Evolutionary conservation across 2,329 filamentous ascomycete genomes (phyloP).

Genomic region (Emericellopsis atlantica): DNA sequence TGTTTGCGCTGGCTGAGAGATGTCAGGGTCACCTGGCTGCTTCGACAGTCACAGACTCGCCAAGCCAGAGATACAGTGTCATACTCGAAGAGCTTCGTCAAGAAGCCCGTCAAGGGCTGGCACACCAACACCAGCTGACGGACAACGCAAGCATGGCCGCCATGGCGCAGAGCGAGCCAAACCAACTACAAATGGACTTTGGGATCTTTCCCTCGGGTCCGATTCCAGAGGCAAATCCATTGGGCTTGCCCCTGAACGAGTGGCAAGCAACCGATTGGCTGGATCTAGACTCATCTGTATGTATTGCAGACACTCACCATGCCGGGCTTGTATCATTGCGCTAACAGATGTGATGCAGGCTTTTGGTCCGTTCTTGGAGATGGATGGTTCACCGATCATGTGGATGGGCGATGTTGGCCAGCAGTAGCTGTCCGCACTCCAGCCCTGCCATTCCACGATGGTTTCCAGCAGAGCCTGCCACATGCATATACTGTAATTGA

Average conservation of each 20-base stretch:
- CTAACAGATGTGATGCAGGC: not conserved
- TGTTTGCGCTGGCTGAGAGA: constrained; percentile 12
- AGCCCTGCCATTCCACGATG: too few relatives aligned
- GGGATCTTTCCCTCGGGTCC: not conserved
- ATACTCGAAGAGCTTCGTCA: constrained; percentile 36
- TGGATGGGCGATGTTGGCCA: not conserved
- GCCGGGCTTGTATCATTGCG: not conserved
- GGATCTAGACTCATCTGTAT: constrained; percentile 14
- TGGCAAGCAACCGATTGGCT: constrained; percentile 18
- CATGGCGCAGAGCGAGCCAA: not conserved
- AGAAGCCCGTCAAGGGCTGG: constrained; percentile 1
- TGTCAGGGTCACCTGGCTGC: constrained; percentile 31
- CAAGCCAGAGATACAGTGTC: constrained; percentile 33
- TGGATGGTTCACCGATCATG: not conserved
- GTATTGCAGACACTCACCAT: not conserved
- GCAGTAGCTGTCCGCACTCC: too few relatives aligned
- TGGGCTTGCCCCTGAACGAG: constrained; percentile 6
- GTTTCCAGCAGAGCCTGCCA: too few relatives aligned
- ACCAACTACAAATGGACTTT: not conserved
- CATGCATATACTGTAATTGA: too few relatives aligned
- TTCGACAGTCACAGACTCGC: constrained; percentile 24
- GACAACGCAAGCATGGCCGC: too few relatives aligned
- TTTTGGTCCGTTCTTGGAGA: not conserved
- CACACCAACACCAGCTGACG: too few relatives aligned
- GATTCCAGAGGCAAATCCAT: not conserved